These are phyloP conservation scores for Terfezia boudieri DNA, from an alignment of 495 filamentous ascomycete genomes.

Conservation along the genomic window DNA sequence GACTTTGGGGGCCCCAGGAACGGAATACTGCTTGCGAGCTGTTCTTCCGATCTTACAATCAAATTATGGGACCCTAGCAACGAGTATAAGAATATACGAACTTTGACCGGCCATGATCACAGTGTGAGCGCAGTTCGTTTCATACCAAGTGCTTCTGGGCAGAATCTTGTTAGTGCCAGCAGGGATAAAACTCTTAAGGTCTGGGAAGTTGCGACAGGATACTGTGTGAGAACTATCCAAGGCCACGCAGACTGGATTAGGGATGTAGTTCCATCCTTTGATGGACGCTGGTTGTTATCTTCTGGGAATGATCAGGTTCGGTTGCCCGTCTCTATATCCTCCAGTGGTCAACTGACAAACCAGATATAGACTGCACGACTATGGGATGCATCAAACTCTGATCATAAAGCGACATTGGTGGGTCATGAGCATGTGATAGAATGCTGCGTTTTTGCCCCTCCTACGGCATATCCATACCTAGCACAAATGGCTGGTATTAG, in stretches of 20 bases:
- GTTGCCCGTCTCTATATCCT: not conserved
- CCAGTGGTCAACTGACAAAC: not conserved
- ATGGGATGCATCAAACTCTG: slow-evolving; percentile 62
- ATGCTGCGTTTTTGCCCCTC: slow-evolving; percentile 73
- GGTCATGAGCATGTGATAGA: slow-evolving; percentile 82
- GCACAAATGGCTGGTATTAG: slow-evolving; percentile 64
- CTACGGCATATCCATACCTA: slow-evolving; percentile 52
- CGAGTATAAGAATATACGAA: slow-evolving; percentile 90
- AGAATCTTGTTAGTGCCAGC: slow-evolving; percentile 59
- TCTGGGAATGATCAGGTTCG: slow-evolving; percentile 48
- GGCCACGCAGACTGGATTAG: slow-evolving; percentile 82
- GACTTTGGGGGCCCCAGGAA: slow-evolving; percentile 81
- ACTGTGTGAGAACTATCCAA: slow-evolving; percentile 65
- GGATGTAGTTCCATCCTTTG: slow-evolving; percentile 58
- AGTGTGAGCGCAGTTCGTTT: slow-evolving; percentile 73
- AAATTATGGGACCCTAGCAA: slow-evolving; percentile 91
- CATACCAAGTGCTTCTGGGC: slow-evolving; percentile 55
- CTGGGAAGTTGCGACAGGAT: slow-evolving; percentile 86
- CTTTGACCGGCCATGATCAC: slow-evolving; percentile 82
- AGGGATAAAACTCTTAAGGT: slow-evolving; percentile 66
- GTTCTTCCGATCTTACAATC: slow-evolving; percentile 76
- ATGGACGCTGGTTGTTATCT: slow-evolving; percentile 65
- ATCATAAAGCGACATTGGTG: slow-evolving; percentile 57
- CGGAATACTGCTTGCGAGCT: slow-evolving; percentile 69
- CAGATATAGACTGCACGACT: slow-evolving; percentile 37